Evolutionary conservation across 768 basidiomycete species (phyloP).

Genomic region (Udeniomyces megalosporus): DNA sequence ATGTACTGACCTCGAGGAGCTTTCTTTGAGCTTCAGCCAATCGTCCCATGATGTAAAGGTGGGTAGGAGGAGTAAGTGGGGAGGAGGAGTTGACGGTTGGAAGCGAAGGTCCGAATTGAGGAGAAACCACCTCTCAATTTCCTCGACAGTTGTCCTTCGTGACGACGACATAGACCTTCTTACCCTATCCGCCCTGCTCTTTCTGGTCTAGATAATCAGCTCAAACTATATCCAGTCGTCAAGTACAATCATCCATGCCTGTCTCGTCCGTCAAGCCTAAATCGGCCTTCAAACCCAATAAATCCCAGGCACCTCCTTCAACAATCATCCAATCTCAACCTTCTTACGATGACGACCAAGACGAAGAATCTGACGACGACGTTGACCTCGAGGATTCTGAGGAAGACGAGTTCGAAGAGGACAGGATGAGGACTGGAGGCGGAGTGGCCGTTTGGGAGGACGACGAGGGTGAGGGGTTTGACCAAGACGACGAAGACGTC

Average conservation of each 20-base stretch:
- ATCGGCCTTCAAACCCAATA: too few species aligned
- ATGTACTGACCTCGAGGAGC: slow-evolving; percentile 52
- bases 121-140: too few species aligned
- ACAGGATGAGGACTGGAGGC: slow-evolving; percentile 11
- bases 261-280: too few species aligned
- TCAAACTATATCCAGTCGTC: too few species aligned
- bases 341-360: background rate
- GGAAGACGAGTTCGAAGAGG: slow-evolving; percentile 27
- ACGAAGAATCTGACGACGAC: background rate
- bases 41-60: slow-evolving; percentile 53
- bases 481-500: slow-evolving; percentile 16
- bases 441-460: slow-evolving; percentile 14
- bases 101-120: too few species aligned
- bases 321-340: too few species aligned
- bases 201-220: too few species aligned
- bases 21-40: slow-evolving; percentile 96
- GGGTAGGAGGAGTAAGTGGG: background rate
- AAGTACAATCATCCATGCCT: too few species aligned
- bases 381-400: slow-evolving; percentile 22
- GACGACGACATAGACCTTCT: too few species aligned
- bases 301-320: too few species aligned
- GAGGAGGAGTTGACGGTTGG: background rate
- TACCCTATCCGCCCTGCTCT: too few species aligned
- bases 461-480: slow-evolving; percentile 18
- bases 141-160: too few species aligned